Evolutionary conservation across 148 eudicot genomes (phyloP).

Genomic region (Drosera capensis): DNA sequence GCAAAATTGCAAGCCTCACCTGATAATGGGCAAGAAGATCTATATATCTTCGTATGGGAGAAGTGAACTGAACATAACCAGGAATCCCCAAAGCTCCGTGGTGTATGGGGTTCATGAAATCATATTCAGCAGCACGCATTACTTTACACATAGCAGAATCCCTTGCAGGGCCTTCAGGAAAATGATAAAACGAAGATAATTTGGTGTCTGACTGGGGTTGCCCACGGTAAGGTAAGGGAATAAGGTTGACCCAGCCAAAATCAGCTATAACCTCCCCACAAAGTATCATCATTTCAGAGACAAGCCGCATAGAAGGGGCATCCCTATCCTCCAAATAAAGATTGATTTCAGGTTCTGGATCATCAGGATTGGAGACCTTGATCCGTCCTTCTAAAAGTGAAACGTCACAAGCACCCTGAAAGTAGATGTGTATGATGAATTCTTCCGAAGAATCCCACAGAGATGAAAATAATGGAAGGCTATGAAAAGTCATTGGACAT

Average conservation of each 20-base stretch:
- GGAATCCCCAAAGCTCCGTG: constrained; percentile 87
- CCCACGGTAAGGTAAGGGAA: constrained; percentile 80
- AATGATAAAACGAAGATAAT: constrained; percentile 68
- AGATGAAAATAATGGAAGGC: not conserved
- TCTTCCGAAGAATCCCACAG: not conserved
- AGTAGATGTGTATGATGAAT: not conserved
- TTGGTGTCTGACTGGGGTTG: constrained; percentile 83
- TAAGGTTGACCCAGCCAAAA: constrained; percentile 55
- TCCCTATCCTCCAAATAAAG: constrained; percentile 88
- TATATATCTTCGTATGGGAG: constrained; percentile 96
- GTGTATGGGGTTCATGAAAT: constrained; percentile 81
- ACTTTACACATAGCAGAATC: constrained; percentile 59
- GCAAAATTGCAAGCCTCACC: no score
- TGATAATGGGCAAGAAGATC: constrained; percentile 99
- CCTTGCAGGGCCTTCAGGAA: constrained; percentile 94
- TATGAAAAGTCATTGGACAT: no score
- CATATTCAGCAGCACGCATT: constrained; percentile 93
- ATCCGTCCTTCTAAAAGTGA: constrained; percentile 71
- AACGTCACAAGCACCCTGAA: constrained; percentile 88
- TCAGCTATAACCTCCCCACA: constrained; percentile 94
- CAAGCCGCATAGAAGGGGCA: constrained; percentile 88
- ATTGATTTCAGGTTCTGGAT: constrained; percentile 76
- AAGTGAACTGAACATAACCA: constrained; percentile 97
- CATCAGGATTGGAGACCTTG: constrained; percentile 75
- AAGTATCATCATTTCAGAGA: constrained; percentile 97